Conservation (phyloP, 1,284 basidiomycete genomes). For the Hymenochaete sp. region DNA sequence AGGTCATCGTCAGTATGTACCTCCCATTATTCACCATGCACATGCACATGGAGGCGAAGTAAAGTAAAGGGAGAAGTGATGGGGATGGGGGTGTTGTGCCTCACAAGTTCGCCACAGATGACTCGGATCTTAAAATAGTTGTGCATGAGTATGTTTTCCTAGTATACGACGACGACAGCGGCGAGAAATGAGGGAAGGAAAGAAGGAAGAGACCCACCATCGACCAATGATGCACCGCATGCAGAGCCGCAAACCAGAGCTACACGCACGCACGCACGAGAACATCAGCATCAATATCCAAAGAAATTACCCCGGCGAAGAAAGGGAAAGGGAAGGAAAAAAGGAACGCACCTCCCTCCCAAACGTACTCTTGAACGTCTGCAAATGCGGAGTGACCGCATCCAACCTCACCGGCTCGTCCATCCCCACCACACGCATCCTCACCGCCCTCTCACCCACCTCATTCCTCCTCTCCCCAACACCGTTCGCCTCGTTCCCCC, state of each 20-base stretch:
- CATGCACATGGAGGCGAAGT: neutral
- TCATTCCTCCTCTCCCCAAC: too few species aligned
- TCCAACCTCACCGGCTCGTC: conserved; percentile 55
- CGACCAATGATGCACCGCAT: conserved; percentile 81
- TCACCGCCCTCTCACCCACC: too few species aligned
- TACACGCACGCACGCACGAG: conserved; percentile 23
- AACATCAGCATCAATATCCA: neutral
- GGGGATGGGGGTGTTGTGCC: conserved; percentile 21
- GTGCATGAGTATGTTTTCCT: neutral
- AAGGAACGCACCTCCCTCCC: conserved; percentile 59
- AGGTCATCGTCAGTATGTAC: too few species aligned
- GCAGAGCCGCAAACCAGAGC: conserved; percentile 81
- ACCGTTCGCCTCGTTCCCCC: too few species aligned
- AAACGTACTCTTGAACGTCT: conserved; percentile 67
- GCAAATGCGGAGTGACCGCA: conserved; percentile 69
- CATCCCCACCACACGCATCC: too few species aligned
- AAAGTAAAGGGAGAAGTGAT: too few species aligned
- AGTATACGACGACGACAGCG: conserved; percentile 11
- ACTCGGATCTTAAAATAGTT: conserved; percentile 52
- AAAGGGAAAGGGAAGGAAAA: neutral
- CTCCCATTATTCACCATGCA: too few species aligned
- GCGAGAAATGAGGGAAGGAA: conserved; percentile 5
- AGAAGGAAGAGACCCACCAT: conserved; percentile 45
- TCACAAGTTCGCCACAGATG: conserved; percentile 69
- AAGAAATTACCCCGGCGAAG: neutral